Conservation (phyloP, 2,329 filamentous ascomycete species). For the Arthrobotrys pseudoclavata region DNA sequence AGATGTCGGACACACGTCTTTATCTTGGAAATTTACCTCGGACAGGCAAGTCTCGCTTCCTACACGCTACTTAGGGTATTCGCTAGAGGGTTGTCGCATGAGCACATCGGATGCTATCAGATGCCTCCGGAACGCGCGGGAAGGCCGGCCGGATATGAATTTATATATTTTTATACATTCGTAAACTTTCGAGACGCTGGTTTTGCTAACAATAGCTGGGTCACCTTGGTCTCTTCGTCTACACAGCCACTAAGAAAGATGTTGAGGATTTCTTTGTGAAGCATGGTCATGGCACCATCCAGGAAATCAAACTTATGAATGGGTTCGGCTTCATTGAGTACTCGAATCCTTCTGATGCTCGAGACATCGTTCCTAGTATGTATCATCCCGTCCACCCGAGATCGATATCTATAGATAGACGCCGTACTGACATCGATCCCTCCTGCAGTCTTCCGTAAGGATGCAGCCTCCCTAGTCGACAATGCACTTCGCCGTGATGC, state of each 20-base stretch:
- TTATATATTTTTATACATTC: not conserved
- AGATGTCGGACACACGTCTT: conserved; percentile 83
- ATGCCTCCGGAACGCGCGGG: conserved; percentile 35
- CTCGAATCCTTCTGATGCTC: conserved; percentile 97
- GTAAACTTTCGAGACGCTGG: not conserved
- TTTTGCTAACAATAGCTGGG: conserved; percentile 68
- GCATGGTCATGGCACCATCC: conserved; percentile 97
- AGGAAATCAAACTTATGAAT: conserved; percentile 99
- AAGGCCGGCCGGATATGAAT: not conserved
- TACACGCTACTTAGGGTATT: conserved; percentile 61
- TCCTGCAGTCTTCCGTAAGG: conserved; percentile 74
- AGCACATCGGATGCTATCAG: conserved; percentile 19
- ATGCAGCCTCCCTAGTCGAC: conserved; percentile 64
- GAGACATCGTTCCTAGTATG: conserved; percentile 97
- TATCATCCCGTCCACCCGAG: conserved; percentile 58
- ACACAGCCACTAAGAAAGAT: conserved; percentile 91
- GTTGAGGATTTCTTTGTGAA: conserved; percentile 95
- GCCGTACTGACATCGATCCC: conserved; percentile 49
- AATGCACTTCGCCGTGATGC: conserved; percentile 56
- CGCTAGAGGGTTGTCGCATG: conserved; percentile 38
- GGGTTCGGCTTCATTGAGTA: conserved; percentile 99
- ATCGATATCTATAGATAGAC: conserved; percentile 48
- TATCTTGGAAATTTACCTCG: conserved; percentile 98
- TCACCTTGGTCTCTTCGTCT: conserved; percentile 59
- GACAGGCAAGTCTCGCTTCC: conserved; percentile 74